phyloP scores from a whole-genome alignment of 192 early-diverging fungal species.

The Geosiphon pyriformis region DNA sequence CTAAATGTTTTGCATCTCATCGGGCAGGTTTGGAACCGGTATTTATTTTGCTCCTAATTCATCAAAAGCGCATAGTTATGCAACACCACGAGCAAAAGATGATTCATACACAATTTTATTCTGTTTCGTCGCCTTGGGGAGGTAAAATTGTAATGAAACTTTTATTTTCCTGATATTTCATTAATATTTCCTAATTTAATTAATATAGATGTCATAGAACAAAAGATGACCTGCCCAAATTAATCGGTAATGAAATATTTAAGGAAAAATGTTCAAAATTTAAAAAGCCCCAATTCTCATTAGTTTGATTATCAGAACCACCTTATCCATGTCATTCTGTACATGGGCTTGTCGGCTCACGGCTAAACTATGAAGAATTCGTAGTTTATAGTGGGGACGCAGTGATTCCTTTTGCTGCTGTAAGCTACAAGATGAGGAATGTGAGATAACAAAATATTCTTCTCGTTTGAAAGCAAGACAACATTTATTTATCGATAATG shows the following conservation, averaged over 20 bases:
- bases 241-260: background rate
- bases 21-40: constrained; percentile 24
- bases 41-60: constrained; percentile 28
- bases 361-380: constrained; percentile 26
- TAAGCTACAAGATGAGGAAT: constrained; percentile 19
- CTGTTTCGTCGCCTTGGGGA: constrained; percentile 27
- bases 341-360: constrained; percentile 12
- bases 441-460: background rate
- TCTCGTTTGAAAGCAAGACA: background rate
- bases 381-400: constrained; percentile 26
- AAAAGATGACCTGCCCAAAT: constrained; percentile 19
- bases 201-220: constrained; percentile 5
- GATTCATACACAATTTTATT: constrained; percentile 21
- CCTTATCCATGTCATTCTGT: constrained; percentile 25
- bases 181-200: background rate
- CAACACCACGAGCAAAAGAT: background rate
- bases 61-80: constrained; percentile 29
- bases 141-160: constrained; percentile 2
- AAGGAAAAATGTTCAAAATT: no score
- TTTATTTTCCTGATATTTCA: background rate
- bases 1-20: no score
- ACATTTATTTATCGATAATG: background rate
- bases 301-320: background rate
- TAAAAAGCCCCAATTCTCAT: no score
- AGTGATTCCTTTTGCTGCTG: constrained; percentile 23